Evolutionary conservation across 2,329 filamentous ascomycete genomes (phyloP), one percentile per base, ranked within the genome.

Genomic region (Paraphaeosphaeria minitans): DNA sequence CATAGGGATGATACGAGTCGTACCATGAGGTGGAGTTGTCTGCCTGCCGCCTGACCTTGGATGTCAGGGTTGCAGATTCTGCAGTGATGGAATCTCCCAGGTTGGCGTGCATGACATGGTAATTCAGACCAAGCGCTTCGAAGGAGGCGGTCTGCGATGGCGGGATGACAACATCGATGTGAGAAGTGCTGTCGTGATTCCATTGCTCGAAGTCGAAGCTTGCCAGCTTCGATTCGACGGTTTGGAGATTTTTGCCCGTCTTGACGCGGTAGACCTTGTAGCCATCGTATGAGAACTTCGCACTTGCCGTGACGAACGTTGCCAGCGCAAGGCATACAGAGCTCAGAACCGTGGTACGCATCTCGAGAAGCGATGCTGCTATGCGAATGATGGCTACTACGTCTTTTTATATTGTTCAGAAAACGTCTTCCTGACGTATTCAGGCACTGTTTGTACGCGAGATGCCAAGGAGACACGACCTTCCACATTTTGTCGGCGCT

Each of bases 111-210:
- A 83, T 75, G 16, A 77, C 62, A 46, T 75, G 68, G 4, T 63
- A 66, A 27, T 72, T 67, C 35, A 80, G 65, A 14, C 68, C 71
- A 16, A 78, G 63, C n/a, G 72, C 65, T 47, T 80, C 64, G 59
- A 82, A 81, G 7, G 70, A 71, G 1, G 67, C 63, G 21, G 80
- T 56, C 37, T 79, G 71, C 10, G 75, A 69, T 13, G 75, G 75
- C 14, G 79, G 69, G 52, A 82, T 71, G n/a, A 78, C 75, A 47
- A 82, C 65, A 60, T 82, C 80, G 46, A 80, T 75, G 59, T 77
- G 68, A 1, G 63, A 66, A 39, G 60, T 61, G 27, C 64, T 54
- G 24, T 61, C 56, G 42, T 75, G 70, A 43, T 78, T 75, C 74
- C 78, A 79, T 16, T 70, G 61, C 27, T 77, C 68, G 37, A 79